Conservation (phyloP, 768 basidiomycete species). For the Rhizopogon roseolus region DNA sequence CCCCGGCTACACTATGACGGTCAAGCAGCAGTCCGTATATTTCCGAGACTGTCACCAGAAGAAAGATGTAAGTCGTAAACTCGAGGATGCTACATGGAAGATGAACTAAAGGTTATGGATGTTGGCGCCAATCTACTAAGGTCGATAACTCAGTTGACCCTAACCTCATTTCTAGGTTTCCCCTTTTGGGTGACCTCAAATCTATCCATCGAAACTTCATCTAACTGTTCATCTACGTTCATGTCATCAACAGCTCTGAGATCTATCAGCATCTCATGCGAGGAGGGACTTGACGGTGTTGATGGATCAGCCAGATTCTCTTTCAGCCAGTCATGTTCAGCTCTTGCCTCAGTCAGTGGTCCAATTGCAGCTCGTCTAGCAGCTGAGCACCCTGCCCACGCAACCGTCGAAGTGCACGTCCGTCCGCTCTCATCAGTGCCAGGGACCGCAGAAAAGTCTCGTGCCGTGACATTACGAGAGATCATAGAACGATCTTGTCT, state of each 20-base stretch:
- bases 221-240: not conserved
- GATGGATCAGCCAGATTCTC: constrained; percentile 75
- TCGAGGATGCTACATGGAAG: no score
- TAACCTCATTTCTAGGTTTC: constrained; percentile 2
- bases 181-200: not conserved
- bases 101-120: no score
- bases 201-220: not conserved
- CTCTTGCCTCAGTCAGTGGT: constrained; percentile 72
- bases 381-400: constrained; percentile 64
- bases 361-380: constrained; percentile 74
- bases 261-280: constrained; percentile 41
- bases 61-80: no score
- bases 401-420: constrained; percentile 70
- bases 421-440: constrained; percentile 68
- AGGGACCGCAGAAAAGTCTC: constrained; percentile 62
- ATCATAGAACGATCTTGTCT: constrained; percentile 59
- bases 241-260: not conserved
- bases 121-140: no score
- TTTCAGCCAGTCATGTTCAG: constrained; percentile 22
- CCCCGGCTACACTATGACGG: no score
- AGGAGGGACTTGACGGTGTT: constrained; percentile 54
- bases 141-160: not conserved
- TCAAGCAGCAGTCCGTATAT: no score
- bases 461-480: constrained; percentile 48
- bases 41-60: no score